Percentiles rank a stretch among this genome's conserved stretches.
These are phyloP conservation scores for Colletotrichum destructivum DNA, from an alignment of 2,329 filamentous ascomycete genomes.

Conservation along the genomic window DNA sequence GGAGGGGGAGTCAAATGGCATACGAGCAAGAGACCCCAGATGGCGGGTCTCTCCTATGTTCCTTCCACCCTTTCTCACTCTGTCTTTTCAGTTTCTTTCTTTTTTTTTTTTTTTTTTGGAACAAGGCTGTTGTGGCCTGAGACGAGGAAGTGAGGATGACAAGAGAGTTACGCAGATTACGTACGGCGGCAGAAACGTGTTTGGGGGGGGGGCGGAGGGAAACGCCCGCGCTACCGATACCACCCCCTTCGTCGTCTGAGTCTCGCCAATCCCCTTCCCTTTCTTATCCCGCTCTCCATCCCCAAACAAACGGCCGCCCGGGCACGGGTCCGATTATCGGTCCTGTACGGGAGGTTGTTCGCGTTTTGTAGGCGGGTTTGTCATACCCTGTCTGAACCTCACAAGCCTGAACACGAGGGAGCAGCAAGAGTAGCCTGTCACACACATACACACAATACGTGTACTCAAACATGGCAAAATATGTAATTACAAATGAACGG, in stretches of 20 bases:
- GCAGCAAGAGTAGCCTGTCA: background rate
- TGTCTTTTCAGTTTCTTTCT: too few relatives aligned
- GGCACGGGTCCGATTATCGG: conserved; percentile 20
- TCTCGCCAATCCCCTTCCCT: background rate
- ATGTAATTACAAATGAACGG: background rate
- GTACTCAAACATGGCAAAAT: background rate
- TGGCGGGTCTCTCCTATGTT: too few relatives aligned
- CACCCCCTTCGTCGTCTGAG: background rate
- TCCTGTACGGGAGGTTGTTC: background rate
- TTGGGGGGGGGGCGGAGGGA: background rate
- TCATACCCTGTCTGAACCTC: background rate
- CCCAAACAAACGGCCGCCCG: conserved; percentile 13
- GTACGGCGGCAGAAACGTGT: conserved; percentile 5
- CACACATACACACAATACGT: background rate
- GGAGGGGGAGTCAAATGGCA: too few relatives aligned
- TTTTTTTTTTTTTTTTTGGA: background rate
- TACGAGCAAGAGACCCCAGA: too few relatives aligned
- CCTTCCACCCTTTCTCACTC: too few relatives aligned
- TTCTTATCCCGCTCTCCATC: conserved; percentile 1
- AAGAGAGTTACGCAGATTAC: conserved; percentile 24
- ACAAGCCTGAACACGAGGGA: conserved; percentile 8
- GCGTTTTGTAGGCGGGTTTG: background rate
- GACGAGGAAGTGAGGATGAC: background rate
- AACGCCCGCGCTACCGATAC: conserved; percentile 10
- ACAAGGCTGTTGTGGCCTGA: background rate